phyloP scores from a whole-genome alignment of 2,329 filamentous ascomycete species.

The Cladophialophora psammophila region DNA sequence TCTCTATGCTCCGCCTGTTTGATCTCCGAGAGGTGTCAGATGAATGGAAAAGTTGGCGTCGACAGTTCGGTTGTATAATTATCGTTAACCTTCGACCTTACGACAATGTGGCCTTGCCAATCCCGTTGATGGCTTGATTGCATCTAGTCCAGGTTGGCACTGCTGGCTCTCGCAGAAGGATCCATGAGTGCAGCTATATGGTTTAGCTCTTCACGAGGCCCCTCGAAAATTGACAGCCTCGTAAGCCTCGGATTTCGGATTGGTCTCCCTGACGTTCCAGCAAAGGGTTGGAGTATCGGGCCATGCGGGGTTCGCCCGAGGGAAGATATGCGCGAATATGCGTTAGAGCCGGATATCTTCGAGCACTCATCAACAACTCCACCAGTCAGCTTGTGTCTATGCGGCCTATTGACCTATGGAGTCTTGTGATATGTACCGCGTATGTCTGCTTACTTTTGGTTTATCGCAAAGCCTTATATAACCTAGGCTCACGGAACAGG shows the following conservation, averaged over 20 bases:
- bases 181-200: not conserved
- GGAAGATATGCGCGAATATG: not conserved
- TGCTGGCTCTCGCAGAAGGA: not conserved
- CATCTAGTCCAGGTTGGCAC: not conserved
- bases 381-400: not conserved
- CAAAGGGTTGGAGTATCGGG: not conserved
- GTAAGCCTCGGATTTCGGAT: conserved; percentile 6
- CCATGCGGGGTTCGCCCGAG: conserved; percentile 21
- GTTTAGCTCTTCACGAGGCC: not conserved
- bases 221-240: conserved; percentile 9
- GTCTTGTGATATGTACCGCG: not conserved
- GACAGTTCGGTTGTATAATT: not conserved
- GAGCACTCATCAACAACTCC: not conserved
- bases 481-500: conserved; percentile 1
- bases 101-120: not conserved
- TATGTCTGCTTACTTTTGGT: not conserved
- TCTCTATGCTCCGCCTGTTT: not conserved
- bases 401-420: not conserved
- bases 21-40: not conserved
- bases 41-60: not conserved
- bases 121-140: not conserved
- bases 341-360: not conserved
- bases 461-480: conserved; percentile 13
- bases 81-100: no score
- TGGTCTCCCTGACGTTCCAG: not conserved